These are phyloP conservation scores for Penicillium longicatenatum DNA, from an alignment of 495 filamentous ascomycete species.

Conservation along the genomic window DNA sequence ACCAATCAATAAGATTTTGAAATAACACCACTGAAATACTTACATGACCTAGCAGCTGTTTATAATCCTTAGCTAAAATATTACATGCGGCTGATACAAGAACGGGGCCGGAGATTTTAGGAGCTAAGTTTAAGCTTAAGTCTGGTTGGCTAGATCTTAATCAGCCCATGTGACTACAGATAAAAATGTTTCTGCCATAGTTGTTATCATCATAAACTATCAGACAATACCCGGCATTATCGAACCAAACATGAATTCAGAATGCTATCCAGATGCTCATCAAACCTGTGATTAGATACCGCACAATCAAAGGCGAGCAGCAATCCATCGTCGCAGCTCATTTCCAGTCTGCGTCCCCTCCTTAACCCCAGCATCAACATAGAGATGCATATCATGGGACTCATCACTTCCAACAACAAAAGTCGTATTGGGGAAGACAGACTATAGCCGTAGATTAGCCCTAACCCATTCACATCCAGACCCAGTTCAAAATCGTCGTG, in stretches of 20 bases:
- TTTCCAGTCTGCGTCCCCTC: conserved; percentile 29
- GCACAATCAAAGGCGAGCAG: conserved; percentile 26
- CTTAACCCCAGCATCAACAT: conserved; percentile 19
- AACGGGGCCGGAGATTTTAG: too few species aligned
- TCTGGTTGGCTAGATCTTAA: too few species aligned
- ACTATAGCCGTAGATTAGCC: conserved; percentile 21
- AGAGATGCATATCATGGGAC: conserved; percentile 39
- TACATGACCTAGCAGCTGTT: neutral
- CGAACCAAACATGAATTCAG: neutral
- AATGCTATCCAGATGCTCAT: neutral
- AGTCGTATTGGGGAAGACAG: conserved; percentile 34
- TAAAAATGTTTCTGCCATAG: too few species aligned
- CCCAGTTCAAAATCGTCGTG: neutral
- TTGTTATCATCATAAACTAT: too few species aligned
- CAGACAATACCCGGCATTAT: too few species aligned
- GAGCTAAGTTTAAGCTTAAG: too few species aligned
- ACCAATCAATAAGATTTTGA: neutral
- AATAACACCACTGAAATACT: neutral
- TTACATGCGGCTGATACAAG: too few species aligned
- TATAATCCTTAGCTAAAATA: too few species aligned
- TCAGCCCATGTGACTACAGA: too few species aligned
- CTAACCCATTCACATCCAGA: neutral
- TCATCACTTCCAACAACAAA: conserved; percentile 38
- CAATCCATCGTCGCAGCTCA: conserved; percentile 35
- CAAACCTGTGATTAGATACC: neutral